A percentile compares a stretch with the other conserved stretches of the same genome.
These are phyloP conservation scores for Spinellus fusiger DNA, from an alignment of 192 early-diverging fungal genomes.

Conservation along the genomic window DNA sequence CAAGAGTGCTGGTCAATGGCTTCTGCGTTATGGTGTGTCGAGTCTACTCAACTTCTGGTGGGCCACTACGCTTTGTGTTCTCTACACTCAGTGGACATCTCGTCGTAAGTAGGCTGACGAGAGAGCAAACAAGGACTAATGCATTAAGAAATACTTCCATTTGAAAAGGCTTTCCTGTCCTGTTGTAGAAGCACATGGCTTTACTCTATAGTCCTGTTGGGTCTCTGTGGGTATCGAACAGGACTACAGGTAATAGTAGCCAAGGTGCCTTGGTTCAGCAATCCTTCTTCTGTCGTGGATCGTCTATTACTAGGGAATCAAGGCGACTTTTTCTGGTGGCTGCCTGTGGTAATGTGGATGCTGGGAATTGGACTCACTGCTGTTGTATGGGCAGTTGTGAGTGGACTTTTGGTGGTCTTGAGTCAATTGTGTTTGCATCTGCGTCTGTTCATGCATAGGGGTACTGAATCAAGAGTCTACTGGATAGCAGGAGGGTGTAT, in stretches of 20 bases:
- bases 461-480: not conserved
- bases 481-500: no score
- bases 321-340: conserved; percentile 43
- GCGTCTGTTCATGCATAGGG: not conserved
- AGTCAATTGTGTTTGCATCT: not conserved
- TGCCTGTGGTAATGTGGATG: conserved; percentile 34
- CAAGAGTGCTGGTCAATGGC: conserved; percentile 55
- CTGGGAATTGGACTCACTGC: conserved; percentile 32
- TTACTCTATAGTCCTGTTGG: no score
- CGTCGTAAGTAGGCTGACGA: no score
- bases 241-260: no score
- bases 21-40: conserved; percentile 61
- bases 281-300: no score
- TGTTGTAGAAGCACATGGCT: no score
- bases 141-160: no score
- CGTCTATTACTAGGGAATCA: conserved; percentile 39
- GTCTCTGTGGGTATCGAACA: no score
- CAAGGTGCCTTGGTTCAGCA: no score
- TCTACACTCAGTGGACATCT: conserved; percentile 13
- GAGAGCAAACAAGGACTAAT: no score
- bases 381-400: not conserved
- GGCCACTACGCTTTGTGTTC: conserved; percentile 7
- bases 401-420: not conserved
- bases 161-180: no score
- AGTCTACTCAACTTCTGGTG: conserved; percentile 25